Evolutionary conservation across 352 stramenopile species (phyloP).

Genomic region (Phytophthora pini): DNA sequence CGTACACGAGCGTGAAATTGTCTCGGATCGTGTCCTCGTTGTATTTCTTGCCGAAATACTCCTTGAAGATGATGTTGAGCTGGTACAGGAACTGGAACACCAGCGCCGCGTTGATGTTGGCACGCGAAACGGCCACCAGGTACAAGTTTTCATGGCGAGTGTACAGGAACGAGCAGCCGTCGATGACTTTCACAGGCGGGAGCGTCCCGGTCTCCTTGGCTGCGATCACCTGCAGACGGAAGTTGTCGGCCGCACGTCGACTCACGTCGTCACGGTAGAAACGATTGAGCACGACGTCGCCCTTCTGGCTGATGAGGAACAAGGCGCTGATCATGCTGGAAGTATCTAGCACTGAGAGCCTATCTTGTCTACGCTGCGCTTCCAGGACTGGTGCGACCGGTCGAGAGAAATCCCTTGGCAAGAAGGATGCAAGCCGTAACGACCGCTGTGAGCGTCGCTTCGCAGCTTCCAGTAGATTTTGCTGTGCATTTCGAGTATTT

Average conservation of each 20-base stretch:
- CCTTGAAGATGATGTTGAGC: slow-evolving; percentile 96
- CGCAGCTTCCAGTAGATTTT: neutral
- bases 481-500: neutral
- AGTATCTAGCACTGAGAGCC: slow-evolving; percentile 1
- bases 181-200: slow-evolving; percentile 95
- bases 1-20: slow-evolving; percentile 99
- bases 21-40: slow-evolving; percentile 97
- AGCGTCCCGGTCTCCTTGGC: slow-evolving; percentile 96
- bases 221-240: slow-evolving; percentile 92
- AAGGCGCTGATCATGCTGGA: slow-evolving; percentile 75
- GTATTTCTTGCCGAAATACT: slow-evolving; percentile 98
- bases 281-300: slow-evolving; percentile 82
- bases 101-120: slow-evolving; percentile 97
- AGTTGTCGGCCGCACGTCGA: slow-evolving; percentile 69
- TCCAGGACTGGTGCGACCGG: slow-evolving; percentile 33
- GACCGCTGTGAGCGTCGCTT: slow-evolving; percentile 13
- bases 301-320: slow-evolving; percentile 86
- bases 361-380: slow-evolving; percentile 29
- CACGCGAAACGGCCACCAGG: slow-evolving; percentile 96
- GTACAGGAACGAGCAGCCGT: slow-evolving; percentile 98
- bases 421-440: slow-evolving; percentile 10
- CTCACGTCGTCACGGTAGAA: slow-evolving; percentile 87
- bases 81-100: slow-evolving; percentile 98
- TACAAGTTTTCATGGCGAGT: slow-evolving; percentile 98
- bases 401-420: slow-evolving; percentile 18